Conservation (phyloP, 305 asterid species). For the Petunia hybrid region DNA sequence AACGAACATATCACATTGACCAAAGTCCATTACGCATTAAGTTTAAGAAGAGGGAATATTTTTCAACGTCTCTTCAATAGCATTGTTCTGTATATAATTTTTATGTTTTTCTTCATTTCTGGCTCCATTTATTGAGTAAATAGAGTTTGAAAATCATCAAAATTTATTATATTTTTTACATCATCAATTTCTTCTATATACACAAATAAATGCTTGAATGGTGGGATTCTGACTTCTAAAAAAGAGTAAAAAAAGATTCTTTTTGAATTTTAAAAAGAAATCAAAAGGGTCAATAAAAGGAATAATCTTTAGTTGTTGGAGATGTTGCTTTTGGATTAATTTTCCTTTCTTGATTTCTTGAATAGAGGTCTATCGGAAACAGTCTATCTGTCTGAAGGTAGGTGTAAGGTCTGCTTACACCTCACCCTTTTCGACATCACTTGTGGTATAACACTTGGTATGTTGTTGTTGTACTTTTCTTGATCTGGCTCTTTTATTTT, state of each 20-base stretch:
- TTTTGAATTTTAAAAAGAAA: slow-evolving; percentile 45
- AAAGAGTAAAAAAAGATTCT: slow-evolving; percentile 39
- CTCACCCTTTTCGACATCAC: too few species aligned
- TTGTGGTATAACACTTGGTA: too few species aligned
- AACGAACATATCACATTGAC: slow-evolving; percentile 8
- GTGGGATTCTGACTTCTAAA: slow-evolving; percentile 30
- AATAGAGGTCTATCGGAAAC: too few species aligned
- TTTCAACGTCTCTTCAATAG: slow-evolving; percentile 26
- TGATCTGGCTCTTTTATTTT: slow-evolving; percentile 54
- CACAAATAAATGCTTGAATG: slow-evolving; percentile 28
- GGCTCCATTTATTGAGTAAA: slow-evolving; percentile 19
- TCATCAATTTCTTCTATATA: slow-evolving; percentile 6
- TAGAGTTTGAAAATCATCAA: slow-evolving; percentile 18
- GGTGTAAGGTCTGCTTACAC: too few species aligned
- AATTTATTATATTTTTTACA: neutral
- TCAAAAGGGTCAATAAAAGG: slow-evolving; percentile 28
- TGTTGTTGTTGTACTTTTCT: slow-evolving; percentile 5
- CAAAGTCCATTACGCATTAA: slow-evolving; percentile 24
- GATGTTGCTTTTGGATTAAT: slow-evolving; percentile 42
- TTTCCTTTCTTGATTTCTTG: neutral
- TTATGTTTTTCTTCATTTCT: neutral
- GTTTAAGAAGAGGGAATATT: neutral
- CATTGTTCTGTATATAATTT: slow-evolving; percentile 13
- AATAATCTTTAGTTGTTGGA: slow-evolving; percentile 19
- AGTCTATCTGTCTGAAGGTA: too few species aligned